phyloP scores from a whole-genome alignment of 2,329 filamentous ascomycete genomes.

The Lojkania enalia region DNA sequence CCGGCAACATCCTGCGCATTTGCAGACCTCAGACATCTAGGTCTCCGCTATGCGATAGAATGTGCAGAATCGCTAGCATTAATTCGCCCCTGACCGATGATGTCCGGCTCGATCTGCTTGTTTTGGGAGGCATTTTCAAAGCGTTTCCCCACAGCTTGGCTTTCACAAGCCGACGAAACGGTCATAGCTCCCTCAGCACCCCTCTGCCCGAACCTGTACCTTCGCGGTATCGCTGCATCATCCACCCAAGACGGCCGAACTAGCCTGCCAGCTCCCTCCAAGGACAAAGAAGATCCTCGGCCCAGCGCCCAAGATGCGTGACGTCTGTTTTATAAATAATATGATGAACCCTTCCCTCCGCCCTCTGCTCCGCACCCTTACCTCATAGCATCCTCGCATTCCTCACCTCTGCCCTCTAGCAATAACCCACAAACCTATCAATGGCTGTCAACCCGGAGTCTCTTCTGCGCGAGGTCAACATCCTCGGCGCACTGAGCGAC shows the following conservation, averaged over 20 bases:
- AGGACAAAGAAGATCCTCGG: slow-evolving; percentile 40
- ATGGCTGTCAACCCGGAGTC: slow-evolving; percentile 61
- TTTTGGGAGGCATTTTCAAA: no score
- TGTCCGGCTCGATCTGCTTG: background rate
- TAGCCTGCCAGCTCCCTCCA: slow-evolving; percentile 28
- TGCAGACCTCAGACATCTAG: background rate
- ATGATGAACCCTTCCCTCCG: slow-evolving; percentile 26
- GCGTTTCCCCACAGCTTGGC: slow-evolving; percentile 3
- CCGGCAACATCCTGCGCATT: background rate
- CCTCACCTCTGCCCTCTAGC: slow-evolving; percentile 15
- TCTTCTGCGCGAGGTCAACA: slow-evolving; percentile 84
- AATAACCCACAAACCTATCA: slow-evolving; percentile 12
- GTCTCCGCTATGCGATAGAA: background rate
- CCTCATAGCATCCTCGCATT: slow-evolving; percentile 31
- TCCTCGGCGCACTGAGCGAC: slow-evolving; percentile 78
- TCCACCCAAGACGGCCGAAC: slow-evolving; percentile 35
- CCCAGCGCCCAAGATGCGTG: slow-evolving; percentile 34
- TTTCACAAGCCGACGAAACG: slow-evolving; percentile 6
- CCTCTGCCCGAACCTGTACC: slow-evolving; percentile 31
- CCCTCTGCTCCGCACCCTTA: slow-evolving; percentile 30
- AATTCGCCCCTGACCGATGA: background rate
- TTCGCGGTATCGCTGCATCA: slow-evolving; percentile 14
- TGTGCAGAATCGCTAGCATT: background rate
- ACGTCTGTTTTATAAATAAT: slow-evolving; percentile 37
- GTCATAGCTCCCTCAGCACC: slow-evolving; percentile 20